Evolutionary conservation across 805 yeast species (phyloP), one percentile per base, ranked within the genome.

Genomic region (Cyberlindnera samutprakarnensis): DNA sequence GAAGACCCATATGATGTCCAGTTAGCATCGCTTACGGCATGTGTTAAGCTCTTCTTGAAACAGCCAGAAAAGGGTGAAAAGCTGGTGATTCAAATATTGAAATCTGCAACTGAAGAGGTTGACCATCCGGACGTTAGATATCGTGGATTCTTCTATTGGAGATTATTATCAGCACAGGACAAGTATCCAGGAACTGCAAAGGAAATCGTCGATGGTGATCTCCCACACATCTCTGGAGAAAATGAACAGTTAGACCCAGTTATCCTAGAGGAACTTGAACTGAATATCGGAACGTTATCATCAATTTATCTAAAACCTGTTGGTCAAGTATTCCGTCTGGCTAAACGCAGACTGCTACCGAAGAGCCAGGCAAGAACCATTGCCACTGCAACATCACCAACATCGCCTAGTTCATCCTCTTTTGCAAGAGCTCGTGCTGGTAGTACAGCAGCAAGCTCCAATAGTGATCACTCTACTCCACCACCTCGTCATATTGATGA

Each of bases 41-140:
- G 72, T 2, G 75, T 83, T 14, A 85, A 82, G 51, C 60, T 73
- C 11, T 85, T 81, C 52, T 57, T 84, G 15, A 64, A 68, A 30
- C 52, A 62, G 18, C 84, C 87, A 0, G 46, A 57, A 11, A 53
- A 53, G 14, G 76, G 78, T 2, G 81, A 80, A 44, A 48, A 59
- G 2, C 47, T 79, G 10, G 72, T 86, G 3, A 59, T 84, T 23
- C 62, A 65, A 21, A 61, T 80, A 0, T 57, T 87, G 34, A 76
- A 75, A 46, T 55, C 63, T 52, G 81, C 87, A 7, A 81, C 94
- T 0, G 92, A 85, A 43, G 81, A 76, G 10, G 61, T 67, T 2
- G 77, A 78, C 39, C 78, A 85, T 44, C 95, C 96, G 0, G 97
- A 90, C 56, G 56, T 87, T 9, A 67, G 96, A 39, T 94, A 85